These are phyloP conservation scores for Arachnomyces sp. DNA, from an alignment of 2,329 filamentous ascomycete genomes.

Conservation along the genomic window DNA sequence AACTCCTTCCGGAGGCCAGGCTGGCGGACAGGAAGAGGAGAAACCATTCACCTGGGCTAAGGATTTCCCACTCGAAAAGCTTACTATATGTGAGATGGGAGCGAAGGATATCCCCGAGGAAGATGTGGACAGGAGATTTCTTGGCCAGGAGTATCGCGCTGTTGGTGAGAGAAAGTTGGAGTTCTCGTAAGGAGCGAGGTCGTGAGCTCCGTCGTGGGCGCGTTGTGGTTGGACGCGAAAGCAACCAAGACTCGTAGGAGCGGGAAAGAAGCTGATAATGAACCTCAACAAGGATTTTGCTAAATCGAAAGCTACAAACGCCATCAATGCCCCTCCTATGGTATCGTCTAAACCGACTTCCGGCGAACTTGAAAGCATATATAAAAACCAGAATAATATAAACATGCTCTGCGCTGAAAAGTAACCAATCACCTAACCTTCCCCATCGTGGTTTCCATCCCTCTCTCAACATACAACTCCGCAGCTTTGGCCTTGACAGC, in stretches of 20 bases:
- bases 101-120: slow-evolving; percentile 54
- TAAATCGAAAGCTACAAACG: too few species aligned
- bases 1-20: slow-evolving; percentile 5
- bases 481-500: slow-evolving; percentile 82
- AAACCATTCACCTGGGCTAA: slow-evolving; percentile 58
- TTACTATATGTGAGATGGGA: slow-evolving; percentile 83
- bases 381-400: background rate
- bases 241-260: too few species aligned
- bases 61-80: slow-evolving; percentile 55
- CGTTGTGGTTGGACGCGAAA: too few species aligned
- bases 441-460: slow-evolving; percentile 87
- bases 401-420: slow-evolving; percentile 4
- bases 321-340: too few species aligned
- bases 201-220: background rate
- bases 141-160: slow-evolving; percentile 46
- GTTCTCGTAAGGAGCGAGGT: slow-evolving; percentile 6
- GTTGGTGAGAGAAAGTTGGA: slow-evolving; percentile 32
- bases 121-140: slow-evolving; percentile 17
- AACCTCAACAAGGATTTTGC: too few species aligned
- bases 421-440: slow-evolving; percentile 59
- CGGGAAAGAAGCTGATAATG: too few species aligned
- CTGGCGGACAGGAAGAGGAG: slow-evolving; percentile 29
- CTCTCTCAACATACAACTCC: slow-evolving; percentile 70
- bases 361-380: too few species aligned
- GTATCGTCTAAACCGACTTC: too few species aligned